Conservation (phyloP, 2,329 filamentous ascomycete species). For the Aspergillus sp. region DNA sequence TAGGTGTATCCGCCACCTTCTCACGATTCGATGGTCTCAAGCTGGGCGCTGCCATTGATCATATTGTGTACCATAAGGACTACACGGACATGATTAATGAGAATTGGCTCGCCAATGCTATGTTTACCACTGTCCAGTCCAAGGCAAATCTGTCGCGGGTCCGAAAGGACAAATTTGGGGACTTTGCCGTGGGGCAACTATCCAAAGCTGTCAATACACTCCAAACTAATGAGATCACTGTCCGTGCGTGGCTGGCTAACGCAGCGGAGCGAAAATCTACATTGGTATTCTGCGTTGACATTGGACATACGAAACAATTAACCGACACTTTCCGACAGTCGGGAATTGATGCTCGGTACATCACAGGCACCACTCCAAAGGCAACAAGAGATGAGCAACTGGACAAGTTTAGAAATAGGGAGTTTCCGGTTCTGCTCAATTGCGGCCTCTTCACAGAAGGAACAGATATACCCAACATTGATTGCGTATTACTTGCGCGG, state of each 20-base stretch:
- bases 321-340: slow-evolving; percentile 73
- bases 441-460: slow-evolving; percentile 97
- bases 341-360: slow-evolving; percentile 78
- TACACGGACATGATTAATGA: slow-evolving; percentile 81
- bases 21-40: slow-evolving; percentile 80
- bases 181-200: slow-evolving; percentile 77
- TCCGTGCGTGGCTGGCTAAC: slow-evolving; percentile 81
- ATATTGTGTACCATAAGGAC: slow-evolving; percentile 93
- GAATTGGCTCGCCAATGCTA: slow-evolving; percentile 87
- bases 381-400: slow-evolving; percentile 68
- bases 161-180: slow-evolving; percentile 64
- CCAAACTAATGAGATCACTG: slow-evolving; percentile 77
- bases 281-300: slow-evolving; percentile 89
- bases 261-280: slow-evolving; percentile 76
- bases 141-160: slow-evolving; percentile 76
- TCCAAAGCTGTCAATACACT: slow-evolving; percentile 80
- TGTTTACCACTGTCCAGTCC: slow-evolving; percentile 89
- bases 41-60: slow-evolving; percentile 82
- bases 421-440: slow-evolving; percentile 87
- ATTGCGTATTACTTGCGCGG: slow-evolving; percentile 83
- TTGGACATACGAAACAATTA: slow-evolving; percentile 74
- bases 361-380: slow-evolving; percentile 78
- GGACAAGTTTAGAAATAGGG: slow-evolving; percentile 70
- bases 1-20: slow-evolving; percentile 85
- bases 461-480: slow-evolving; percentile 95